Evolutionary conservation across 2,329 filamentous ascomycete genomes (phyloP).

Genomic region (Trichoderma simmonsii): DNA sequence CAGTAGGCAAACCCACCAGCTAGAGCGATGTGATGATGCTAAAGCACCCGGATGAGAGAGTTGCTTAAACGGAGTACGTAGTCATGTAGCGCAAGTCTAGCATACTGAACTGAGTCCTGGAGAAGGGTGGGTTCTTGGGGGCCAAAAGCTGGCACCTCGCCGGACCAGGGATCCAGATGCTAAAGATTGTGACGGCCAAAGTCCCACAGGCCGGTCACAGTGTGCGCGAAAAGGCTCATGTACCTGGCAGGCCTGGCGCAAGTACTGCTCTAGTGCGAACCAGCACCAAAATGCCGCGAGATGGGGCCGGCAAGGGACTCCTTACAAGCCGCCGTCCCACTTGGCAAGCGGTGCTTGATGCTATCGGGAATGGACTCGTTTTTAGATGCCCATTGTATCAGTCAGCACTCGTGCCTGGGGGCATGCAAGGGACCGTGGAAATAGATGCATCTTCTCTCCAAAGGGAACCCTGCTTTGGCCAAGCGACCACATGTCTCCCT

Average conservation of each 20-base stretch:
- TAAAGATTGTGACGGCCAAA: neutral
- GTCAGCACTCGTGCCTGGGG: neutral
- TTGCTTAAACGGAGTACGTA: neutral
- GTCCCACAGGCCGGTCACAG: neutral
- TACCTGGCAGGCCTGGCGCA: neutral
- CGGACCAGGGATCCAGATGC: neutral
- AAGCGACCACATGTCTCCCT: constrained; percentile 1
- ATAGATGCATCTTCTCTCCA: neutral
- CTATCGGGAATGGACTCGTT: neutral
- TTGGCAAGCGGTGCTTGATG: neutral
- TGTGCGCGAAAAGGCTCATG: neutral
- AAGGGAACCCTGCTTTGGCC: neutral
- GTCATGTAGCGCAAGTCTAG: neutral
- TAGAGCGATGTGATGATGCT: neutral
- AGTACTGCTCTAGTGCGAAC: neutral
- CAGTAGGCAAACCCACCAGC: neutral
- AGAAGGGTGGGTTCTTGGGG: neutral
- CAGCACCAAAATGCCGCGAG: neutral
- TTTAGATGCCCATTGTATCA: neutral
- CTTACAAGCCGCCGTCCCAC: constrained; percentile 3
- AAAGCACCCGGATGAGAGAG: neutral
- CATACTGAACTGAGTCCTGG: neutral
- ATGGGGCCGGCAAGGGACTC: neutral
- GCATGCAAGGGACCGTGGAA: neutral
- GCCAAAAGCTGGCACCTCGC: neutral